phyloP scores from a whole-genome alignment of 805 yeast species.

The Allodekkera sacchari region DNA sequence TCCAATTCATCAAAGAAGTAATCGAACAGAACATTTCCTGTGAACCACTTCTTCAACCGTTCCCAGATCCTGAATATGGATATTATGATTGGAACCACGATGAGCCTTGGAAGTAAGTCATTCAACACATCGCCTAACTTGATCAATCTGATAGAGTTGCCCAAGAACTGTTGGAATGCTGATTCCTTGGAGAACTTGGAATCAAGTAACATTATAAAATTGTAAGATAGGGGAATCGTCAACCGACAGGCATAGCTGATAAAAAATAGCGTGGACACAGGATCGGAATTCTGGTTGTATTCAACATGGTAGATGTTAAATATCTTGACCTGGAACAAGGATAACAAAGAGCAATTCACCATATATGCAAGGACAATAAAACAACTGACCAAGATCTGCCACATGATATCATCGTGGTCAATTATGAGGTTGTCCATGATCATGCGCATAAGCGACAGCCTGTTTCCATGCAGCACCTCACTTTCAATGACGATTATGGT shows the following conservation, averaged over 20 bases:
- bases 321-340: conserved; percentile 58
- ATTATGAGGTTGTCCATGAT: conserved; percentile 18
- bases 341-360: conserved; percentile 57
- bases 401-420: conserved; percentile 12
- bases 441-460: conserved; percentile 52
- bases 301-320: conserved; percentile 68
- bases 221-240: conserved; percentile 75
- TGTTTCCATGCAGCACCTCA: conserved; percentile 66
- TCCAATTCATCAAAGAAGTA: conserved; percentile 25
- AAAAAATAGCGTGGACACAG: conserved; percentile 68
- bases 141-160: conserved; percentile 66
- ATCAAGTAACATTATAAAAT: conserved; percentile 60
- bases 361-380: conserved; percentile 50
- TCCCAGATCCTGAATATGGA: conserved; percentile 65
- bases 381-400: conserved; percentile 33
- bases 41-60: conserved; percentile 33
- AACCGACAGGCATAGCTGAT: conserved; percentile 74
- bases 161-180: conserved; percentile 65
- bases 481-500: conserved; percentile 60
- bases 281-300: conserved; percentile 63
- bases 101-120: conserved; percentile 66
- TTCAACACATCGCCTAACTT: conserved; percentile 66
- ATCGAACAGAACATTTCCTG: conserved; percentile 22
- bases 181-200: conserved; percentile 24
- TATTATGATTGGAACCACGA: conserved; percentile 60